Conservation (phyloP, 352 stramenopile genomes). For the Phytopythium mirpurense region DNA sequence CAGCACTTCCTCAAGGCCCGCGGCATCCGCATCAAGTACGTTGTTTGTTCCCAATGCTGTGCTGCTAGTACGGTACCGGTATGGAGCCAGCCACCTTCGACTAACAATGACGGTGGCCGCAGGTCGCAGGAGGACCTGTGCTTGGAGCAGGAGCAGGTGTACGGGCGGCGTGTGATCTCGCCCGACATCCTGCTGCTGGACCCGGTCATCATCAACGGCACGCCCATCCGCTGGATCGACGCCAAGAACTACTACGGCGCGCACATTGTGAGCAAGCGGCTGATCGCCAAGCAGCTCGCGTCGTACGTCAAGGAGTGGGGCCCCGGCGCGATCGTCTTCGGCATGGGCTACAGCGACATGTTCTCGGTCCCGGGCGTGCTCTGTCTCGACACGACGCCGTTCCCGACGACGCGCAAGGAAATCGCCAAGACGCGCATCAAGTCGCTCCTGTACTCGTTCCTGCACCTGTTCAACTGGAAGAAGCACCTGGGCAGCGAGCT, state of each 20-base stretch:
- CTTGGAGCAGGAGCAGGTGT: slow-evolving; percentile 50
- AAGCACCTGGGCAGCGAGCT: slow-evolving; percentile 74
- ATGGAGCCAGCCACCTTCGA: no score
- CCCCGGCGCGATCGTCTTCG: slow-evolving; percentile 77
- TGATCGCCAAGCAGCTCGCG: slow-evolving; percentile 75
- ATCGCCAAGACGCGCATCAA: slow-evolving; percentile 71
- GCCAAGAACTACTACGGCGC: slow-evolving; percentile 87
- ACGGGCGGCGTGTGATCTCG: slow-evolving; percentile 73
- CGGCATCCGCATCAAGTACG: slow-evolving; percentile 77
- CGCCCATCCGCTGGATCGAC: slow-evolving; percentile 83
- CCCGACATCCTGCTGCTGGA: slow-evolving; percentile 79
- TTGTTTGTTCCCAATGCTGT: no score
- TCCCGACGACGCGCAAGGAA: slow-evolving; percentile 70
- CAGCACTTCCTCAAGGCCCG: slow-evolving; percentile 65
- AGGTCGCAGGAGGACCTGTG: slow-evolving; percentile 72
- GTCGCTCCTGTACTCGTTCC: slow-evolving; percentile 61
- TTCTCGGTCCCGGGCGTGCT: slow-evolving; percentile 76
- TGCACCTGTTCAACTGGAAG: slow-evolving; percentile 72
- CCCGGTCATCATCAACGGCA: slow-evolving; percentile 78
- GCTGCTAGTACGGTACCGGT: no score
- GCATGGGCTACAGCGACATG: slow-evolving; percentile 87
- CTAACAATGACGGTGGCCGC: not conserved
- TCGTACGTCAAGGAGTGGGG: slow-evolving; percentile 87
- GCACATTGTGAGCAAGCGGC: slow-evolving; percentile 84
- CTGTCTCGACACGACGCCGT: slow-evolving; percentile 78